phyloP scores from a whole-genome alignment of 805 yeast genomes.

The Tetrapisispora iriomotensis region DNA sequence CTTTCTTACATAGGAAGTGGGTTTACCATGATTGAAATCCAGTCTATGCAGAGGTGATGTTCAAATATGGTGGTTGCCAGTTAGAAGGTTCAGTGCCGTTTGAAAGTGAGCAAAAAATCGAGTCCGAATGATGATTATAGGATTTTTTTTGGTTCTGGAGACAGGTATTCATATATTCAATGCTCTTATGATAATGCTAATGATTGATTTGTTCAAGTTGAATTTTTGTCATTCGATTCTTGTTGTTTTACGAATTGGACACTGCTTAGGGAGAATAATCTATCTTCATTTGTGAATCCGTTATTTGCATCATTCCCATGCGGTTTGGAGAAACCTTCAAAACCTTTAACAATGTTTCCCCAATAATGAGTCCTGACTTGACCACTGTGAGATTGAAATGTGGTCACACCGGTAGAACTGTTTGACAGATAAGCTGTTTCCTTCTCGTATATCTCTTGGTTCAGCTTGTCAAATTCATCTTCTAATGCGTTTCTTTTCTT shows the following conservation, averaged over 20 bases:
- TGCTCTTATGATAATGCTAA: not conserved
- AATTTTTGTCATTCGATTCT: slow-evolving; percentile 4
- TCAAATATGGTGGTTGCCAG: no score
- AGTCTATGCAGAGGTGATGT: no score
- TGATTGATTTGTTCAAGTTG: not conserved
- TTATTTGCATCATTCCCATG: slow-evolving; percentile 20
- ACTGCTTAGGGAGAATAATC: slow-evolving; percentile 70
- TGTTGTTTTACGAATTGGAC: slow-evolving; percentile 56
- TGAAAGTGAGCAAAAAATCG: no score
- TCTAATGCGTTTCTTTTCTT: slow-evolving; percentile 56
- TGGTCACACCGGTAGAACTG: slow-evolving; percentile 28
- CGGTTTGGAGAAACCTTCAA: slow-evolving; percentile 62
- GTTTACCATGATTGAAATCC: no score
- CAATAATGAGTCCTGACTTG: slow-evolving; percentile 1
- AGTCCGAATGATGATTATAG: no score
- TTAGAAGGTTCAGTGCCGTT: no score
- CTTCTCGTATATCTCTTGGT: slow-evolving; percentile 68
- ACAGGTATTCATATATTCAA: no score
- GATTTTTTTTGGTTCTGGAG: no score
- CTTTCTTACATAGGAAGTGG: no score
- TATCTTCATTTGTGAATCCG: slow-evolving; percentile 59
- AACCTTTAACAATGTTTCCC: slow-evolving; percentile 83
- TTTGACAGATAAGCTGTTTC: slow-evolving; percentile 69
- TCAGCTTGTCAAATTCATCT: slow-evolving; percentile 48
- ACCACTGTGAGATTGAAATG: not conserved